Evolutionary conservation across 2,329 filamentous ascomycete genomes (phyloP), one percentile per base, ranked within the genome.

Genomic region (Sphaerulina populicola): DNA sequence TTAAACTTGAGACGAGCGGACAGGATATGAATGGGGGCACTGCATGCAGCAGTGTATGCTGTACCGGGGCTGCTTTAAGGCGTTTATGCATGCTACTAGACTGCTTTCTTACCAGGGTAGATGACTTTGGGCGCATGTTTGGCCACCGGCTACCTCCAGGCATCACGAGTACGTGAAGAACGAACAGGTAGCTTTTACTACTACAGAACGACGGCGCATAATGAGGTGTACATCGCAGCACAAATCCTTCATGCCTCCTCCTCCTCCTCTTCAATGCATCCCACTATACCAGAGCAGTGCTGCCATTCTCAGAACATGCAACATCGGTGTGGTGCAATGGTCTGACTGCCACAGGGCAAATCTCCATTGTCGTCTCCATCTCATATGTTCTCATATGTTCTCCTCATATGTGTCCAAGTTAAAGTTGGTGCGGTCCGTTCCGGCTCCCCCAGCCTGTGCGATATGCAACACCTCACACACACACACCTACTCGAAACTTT

Each of bases 51-150:
- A 44, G 49, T 54, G 52, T 40, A 29, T 49, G 46, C 52, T 50
- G 41, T 38, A 45, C 35, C 44, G 47, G 35, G 53, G 41, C 33
- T 46, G 45, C 35, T 54, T 54, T 39, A 45, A 40, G 55, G 56
- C 54, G 52, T 58, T 59, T 38, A 48, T 48, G 47, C 44, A 57
- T 57, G 56, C 56, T 56, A 55, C 52, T 60, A 60, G 57, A 58
- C 27, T 52, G 49, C 54, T 60, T 56, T 40, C 53, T 57, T 42
- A 35, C 12, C 49, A 43, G 55, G 53, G 53, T 58, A 58, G 56
- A 58, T 53, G 49, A 52, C 47, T 57, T 52, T 44, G 49, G 54
- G 53, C 53, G 52, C 54, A 54, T 48, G 57, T 53, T 51, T 46
- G 57, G 55, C 53, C 54, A 52, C 36, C 23, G 38, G 38, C 46